Base-by-base conservation (phyloP, 164 flowering plant species). In the Cinnamomum micranthum region DNA sequence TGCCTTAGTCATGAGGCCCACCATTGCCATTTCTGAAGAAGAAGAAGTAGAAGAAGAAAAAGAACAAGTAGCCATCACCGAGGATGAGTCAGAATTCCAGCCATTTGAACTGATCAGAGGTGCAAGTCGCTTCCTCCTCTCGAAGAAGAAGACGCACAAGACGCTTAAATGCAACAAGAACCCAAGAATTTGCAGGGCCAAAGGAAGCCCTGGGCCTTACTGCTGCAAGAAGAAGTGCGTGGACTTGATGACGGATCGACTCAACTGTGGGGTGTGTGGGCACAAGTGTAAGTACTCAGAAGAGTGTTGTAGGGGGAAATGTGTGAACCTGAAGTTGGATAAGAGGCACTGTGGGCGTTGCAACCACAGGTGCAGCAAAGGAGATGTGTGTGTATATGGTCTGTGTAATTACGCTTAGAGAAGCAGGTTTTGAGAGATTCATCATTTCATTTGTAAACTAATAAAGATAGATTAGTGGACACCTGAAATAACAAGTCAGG, bases 211-310 rank as follows among this genome's bases (percentile, higher is more conserved):
- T 2, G 80, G 80, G n/a, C 79, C 76, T 2, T 72, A 76, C 59
- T 83, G 85, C 65, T 80, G 85, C 80, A 74, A 72, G 69, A 83
- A 76, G 66, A 74, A 50, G 23, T 80, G 84, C 51, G 80, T 78
- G 1, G 73, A 76, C 10, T 71, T 77, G 77, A 63, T 28, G 71
- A 70, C 17, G 15, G 82, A 80, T 27, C 17, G 68, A 0, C 60
- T 31, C 3, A 81, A 81, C 75, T 83, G 83, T 59, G 83, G 83
- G n/a, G 65, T 31, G 74, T 83, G 85, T 64, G 82, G 80, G 71
- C 31, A 75, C 28, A 83, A 77, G 71, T 83, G 86, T 74, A 73
- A 67, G 75, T 71, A 78, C 64, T 25, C 22, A 1, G 76, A 81
- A 71, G 71, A 72, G 6, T 83, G 86, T 47, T 83, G 86, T 65